phyloP scores from a whole-genome alignment of 306 rosid genomes.

The Heteromeles arbutifolia region DNA sequence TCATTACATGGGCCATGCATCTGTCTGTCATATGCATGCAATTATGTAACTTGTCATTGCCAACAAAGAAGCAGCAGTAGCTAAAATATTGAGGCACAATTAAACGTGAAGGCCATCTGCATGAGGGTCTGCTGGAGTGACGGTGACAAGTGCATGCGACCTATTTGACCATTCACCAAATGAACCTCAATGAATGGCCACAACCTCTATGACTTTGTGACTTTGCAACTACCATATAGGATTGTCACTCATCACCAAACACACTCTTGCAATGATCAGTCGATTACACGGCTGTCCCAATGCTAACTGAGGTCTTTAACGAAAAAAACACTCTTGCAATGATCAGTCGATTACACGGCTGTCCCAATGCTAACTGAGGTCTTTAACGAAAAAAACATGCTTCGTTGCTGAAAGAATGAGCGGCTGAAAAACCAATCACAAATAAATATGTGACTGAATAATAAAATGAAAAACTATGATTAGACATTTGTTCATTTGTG shows the following conservation, averaged over 20 bases:
- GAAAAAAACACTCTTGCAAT: too few relatives aligned
- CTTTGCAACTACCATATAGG: not conserved
- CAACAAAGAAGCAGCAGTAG: not conserved
- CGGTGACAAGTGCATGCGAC: constrained; percentile 4
- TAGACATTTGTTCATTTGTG: too few relatives aligned
- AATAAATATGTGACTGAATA: too few relatives aligned
- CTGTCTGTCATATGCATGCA: not conserved
- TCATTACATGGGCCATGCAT: not conserved
- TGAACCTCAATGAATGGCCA: not conserved
- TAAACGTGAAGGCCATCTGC: not conserved
- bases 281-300: not conserved
- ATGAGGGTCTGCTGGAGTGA: not conserved
- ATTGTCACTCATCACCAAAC: constrained; percentile 17
- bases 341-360: too few relatives aligned
- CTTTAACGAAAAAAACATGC: too few relatives aligned
- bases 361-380: too few relatives aligned
- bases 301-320: not conserved
- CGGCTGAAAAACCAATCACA: too few relatives aligned
- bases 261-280: not conserved
- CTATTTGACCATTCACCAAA: not conserved
- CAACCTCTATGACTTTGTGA: not conserved
- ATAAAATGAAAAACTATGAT: too few relatives aligned
- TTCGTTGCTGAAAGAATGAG: too few relatives aligned
- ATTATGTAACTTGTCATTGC: not conserved
- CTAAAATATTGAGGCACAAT: not conserved